A percentile compares a stretch with the other conserved stretches of the same genome.
Evolutionary conservation across 352 stramenopile species (phyloP).

Genomic region (Phytophthora megakarya): DNA sequence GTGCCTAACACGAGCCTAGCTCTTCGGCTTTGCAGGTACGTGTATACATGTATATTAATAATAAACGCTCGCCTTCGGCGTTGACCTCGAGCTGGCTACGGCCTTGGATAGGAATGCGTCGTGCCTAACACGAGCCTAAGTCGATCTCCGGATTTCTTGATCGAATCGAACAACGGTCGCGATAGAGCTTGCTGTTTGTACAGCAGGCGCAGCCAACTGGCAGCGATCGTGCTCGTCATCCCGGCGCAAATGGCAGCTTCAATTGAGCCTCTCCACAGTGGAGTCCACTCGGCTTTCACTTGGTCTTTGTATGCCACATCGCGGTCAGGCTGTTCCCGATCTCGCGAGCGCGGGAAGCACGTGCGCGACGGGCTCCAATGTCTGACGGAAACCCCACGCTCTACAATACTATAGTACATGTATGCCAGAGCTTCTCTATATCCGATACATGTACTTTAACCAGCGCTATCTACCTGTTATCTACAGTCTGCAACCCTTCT

Average conservation of each 20-base stretch:
- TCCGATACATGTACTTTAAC: too few species aligned
- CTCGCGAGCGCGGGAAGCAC: slow-evolving; percentile 24
- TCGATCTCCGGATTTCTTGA: slow-evolving; percentile 3
- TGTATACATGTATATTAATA: too few species aligned
- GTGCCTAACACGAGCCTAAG: too few species aligned
- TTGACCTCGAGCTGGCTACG: too few species aligned
- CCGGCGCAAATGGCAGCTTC: neutral
- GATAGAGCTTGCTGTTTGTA: neutral
- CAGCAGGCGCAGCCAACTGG: slow-evolving; percentile 1
- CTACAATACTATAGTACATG: too few species aligned
- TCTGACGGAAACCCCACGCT: neutral
- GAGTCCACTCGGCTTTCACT: neutral
- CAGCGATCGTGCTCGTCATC: slow-evolving; percentile 5
- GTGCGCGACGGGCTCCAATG: slow-evolving; percentile 11
- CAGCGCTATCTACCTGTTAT: too few species aligned
- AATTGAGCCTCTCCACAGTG: slow-evolving; percentile 16
- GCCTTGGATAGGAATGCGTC: too few species aligned
- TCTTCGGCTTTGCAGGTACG: slow-evolving; percentile 10
- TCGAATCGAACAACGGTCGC: slow-evolving; percentile 4
- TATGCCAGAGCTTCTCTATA: too few species aligned
- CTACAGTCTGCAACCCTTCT: too few species aligned
- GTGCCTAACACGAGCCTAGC: too few species aligned
- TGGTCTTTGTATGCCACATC: slow-evolving; percentile 7
- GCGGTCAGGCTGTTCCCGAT: slow-evolving; percentile 22
- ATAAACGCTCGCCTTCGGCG: neutral